Base-by-base conservation (phyloP, 257 asterid species). In the Scutellaria galericulata region DNA sequence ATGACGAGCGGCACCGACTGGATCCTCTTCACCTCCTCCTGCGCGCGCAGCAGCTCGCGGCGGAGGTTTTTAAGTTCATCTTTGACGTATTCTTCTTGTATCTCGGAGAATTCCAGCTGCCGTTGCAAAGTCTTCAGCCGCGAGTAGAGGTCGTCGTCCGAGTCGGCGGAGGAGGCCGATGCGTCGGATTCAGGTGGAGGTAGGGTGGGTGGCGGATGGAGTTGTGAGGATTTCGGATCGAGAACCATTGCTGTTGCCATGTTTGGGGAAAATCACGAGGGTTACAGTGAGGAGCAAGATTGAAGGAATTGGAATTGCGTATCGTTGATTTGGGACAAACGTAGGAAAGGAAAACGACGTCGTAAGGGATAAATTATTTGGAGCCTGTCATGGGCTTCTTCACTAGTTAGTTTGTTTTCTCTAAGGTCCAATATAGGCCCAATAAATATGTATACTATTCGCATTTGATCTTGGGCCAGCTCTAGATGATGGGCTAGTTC, bases 1-100 rank as follows among this genome's bases (percentile, higher is more conserved):
- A 91, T 89, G 1, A 91, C 96, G 50, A 91, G 90, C 20, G 96
- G 97, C 64, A 89, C 97, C 50, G 96, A 91, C 13, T 89, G 97
- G 77, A 89, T 89, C 88, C 97, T 86, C 86, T 87, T 89, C 9
- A 91, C 96, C 78, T 91, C 97, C 75, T 91, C 97, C 81, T 91
- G 94, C 13, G 97, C 94, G 3, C 97, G 88, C 11, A 91, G 78
- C 42, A 83, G 92, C 78, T 91, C 96, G 13, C 97, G 96, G 56
- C 94, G 92, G 61, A 91, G 97, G 73, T 91, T 89, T 44, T 91
- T 91, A 64, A 84, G 85, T 61, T 91, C 97, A 27, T 91, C 96
- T 54, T 91, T 91, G 41, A 88, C 92, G 74, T 91, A 91, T 48
- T 91, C 97, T 24, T 91, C 94, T 60, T 89, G 94, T 53, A 91